phyloP scores from a whole-genome alignment of 805 yeast genomes.

The Pichia californica region DNA sequence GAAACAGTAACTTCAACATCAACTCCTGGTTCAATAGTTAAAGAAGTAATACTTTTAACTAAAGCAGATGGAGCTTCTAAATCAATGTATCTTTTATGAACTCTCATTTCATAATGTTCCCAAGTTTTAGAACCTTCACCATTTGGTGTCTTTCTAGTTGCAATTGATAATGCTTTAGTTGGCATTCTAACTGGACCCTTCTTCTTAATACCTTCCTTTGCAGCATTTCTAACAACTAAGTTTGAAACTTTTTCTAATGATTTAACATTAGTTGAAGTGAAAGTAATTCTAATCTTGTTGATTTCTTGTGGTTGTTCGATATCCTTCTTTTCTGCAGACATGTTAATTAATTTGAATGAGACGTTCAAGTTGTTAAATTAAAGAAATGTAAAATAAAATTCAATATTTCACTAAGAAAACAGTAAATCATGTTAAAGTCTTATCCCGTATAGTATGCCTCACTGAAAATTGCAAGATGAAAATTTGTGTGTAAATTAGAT shows the following conservation, averaged over 20 bases:
- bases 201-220: conserved; percentile 73
- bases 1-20: conserved; percentile 93
- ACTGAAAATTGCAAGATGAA: no score
- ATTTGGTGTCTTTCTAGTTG: conserved; percentile 99
- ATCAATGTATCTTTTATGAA: conserved; percentile 99
- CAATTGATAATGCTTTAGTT: conserved; percentile 94
- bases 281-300: conserved; percentile 98
- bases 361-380: conserved; percentile 25
- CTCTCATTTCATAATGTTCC: conserved; percentile 99
- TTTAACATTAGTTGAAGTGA: conserved; percentile 98
- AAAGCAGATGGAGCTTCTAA: conserved; percentile 91
- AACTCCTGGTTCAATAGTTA: conserved; percentile 99
- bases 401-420: not conserved
- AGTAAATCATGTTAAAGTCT: not conserved
- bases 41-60: conserved; percentile 94
- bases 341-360: conserved; percentile 30
- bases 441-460: no score
- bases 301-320: conserved; percentile 75
- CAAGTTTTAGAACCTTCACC: conserved; percentile 99
- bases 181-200: conserved; percentile 99
- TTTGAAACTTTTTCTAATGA: conserved; percentile 94
- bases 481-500: no score
- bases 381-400: not conserved
- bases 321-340: conserved; percentile 81
- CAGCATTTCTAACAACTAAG: conserved; percentile 85